Evolutionary conservation across 371 early-diverging fungal species (phyloP).

Genomic region (Parasitella parasitica): DNA sequence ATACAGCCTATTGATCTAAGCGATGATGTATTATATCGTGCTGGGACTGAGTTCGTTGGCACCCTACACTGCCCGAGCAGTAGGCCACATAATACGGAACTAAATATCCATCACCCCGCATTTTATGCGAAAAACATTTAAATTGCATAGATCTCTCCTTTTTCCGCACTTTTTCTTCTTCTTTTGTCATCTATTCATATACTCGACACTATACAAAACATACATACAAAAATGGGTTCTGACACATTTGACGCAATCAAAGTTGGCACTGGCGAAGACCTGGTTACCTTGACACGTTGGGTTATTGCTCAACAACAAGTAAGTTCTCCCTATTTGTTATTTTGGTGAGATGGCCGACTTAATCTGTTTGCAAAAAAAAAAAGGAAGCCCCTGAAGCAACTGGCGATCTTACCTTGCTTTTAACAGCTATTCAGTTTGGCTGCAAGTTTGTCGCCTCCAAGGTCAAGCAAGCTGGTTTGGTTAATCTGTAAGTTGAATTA

Average conservation of each 20-base stretch:
- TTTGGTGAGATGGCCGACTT: too few species aligned
- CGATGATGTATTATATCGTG: too few species aligned
- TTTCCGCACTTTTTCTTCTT: neutral
- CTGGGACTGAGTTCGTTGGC: neutral
- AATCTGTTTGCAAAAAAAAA: too few species aligned
- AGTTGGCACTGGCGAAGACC: conserved; percentile 71
- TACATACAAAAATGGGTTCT: conserved; percentile 7
- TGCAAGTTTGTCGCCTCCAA: conserved; percentile 97
- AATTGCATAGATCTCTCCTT: neutral
- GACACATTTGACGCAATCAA: conserved; percentile 46
- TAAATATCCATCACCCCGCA: conserved; percentile 9
- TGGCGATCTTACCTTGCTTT: conserved; percentile 92
- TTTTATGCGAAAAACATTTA: conserved; percentile 9
- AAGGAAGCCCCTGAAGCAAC: conserved; percentile 78
- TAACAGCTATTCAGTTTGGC: conserved; percentile 90
- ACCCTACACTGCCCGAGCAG: conserved; percentile 19
- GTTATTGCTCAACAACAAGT: conserved; percentile 89
- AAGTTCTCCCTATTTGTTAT: neutral
- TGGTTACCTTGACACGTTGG: conserved; percentile 92
- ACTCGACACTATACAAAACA: neutral
- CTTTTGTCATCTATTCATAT: neutral
- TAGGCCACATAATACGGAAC: neutral
- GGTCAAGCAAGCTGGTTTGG: conserved; percentile 93
- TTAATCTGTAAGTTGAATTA: conserved; percentile 94
- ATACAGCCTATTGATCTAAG: too few species aligned